Conservation (phyloP, 139 green algal genomes). For the Picochlorum costavermella region DNA sequence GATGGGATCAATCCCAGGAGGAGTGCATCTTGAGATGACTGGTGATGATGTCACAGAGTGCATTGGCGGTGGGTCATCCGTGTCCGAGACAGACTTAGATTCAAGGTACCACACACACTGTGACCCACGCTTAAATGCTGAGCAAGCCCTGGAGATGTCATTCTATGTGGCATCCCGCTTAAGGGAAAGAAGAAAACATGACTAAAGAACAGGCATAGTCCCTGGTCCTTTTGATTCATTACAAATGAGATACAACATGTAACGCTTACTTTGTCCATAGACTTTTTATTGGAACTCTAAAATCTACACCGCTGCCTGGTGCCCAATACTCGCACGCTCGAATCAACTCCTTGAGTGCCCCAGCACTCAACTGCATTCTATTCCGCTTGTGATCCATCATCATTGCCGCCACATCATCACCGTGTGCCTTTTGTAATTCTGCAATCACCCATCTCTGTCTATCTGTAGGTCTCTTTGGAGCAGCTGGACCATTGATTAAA, state of each 20-base stretch:
- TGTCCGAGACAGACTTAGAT: constrained; percentile 70
- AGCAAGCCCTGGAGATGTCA: constrained; percentile 95
- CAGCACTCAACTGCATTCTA: constrained; percentile 41
- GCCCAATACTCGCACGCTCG: constrained; percentile 18
- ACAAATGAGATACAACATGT: constrained; percentile 4
- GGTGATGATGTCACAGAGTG: constrained; percentile 95
- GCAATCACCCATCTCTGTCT: constrained; percentile 30
- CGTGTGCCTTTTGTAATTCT: constrained; percentile 26
- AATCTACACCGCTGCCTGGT: constrained; percentile 22
- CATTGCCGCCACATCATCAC: constrained; percentile 35
- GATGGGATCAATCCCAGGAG: constrained; percentile 74
- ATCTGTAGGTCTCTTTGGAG: constrained; percentile 35
- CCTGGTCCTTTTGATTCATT: background rate
- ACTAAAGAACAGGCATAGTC: constrained; percentile 6
- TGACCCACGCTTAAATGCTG: constrained; percentile 95
- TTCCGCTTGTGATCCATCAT: constrained; percentile 43
- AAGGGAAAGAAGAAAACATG: constrained; percentile 28
- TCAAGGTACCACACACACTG: constrained; percentile 98
- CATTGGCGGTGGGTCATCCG: constrained; percentile 73
- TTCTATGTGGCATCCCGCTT: constrained; percentile 91
- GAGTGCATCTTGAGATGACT: constrained; percentile 99
- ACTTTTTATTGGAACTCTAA: constrained; percentile 25
- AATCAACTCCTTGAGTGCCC: constrained; percentile 28
- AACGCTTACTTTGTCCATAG: constrained; percentile 14
- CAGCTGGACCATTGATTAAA: constrained; percentile 13